Conservation (phyloP, 225 moss, liverwort and hornwort species). For the Polytrichum formosum region DNA sequence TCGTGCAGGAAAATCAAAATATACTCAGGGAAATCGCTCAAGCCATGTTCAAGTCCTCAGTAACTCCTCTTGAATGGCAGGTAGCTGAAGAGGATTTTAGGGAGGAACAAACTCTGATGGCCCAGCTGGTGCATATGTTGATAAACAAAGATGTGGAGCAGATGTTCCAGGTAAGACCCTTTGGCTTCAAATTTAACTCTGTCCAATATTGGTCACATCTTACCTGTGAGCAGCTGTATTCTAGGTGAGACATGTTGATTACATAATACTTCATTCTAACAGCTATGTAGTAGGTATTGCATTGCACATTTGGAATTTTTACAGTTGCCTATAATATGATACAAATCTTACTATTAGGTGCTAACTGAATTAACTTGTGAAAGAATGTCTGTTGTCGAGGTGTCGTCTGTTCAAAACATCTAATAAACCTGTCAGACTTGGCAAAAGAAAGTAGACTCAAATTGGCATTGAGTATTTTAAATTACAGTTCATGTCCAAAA, state of each 20-base stretch:
- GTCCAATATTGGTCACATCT: not conserved
- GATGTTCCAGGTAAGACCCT: constrained; percentile 72
- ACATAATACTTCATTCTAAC: no score
- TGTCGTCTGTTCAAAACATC: no score
- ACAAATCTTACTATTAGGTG: no score
- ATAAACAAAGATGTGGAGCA: constrained; percentile 74
- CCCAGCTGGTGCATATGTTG: constrained; percentile 83
- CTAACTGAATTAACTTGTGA: no score
- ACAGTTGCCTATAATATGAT: no score
- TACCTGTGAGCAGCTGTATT: not conserved
- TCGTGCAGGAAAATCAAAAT: not conserved
- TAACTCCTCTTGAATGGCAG: constrained; percentile 21
- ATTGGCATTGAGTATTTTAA: no score
- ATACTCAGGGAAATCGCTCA: not conserved
- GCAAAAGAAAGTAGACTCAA: no score
- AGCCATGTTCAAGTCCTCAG: not conserved
- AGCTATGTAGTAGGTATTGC: no score
- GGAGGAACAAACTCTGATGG: constrained; percentile 93
- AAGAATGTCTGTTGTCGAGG: no score
- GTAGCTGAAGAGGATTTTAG: constrained; percentile 92
- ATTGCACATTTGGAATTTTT: no score
- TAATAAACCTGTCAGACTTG: no score
- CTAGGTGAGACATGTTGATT: not conserved
- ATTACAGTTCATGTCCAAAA: no score
- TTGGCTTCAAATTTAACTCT: not conserved